Evolutionary conservation across 2,329 filamentous ascomycete genomes (phyloP).

Genomic region (Penicillium nordicum): DNA sequence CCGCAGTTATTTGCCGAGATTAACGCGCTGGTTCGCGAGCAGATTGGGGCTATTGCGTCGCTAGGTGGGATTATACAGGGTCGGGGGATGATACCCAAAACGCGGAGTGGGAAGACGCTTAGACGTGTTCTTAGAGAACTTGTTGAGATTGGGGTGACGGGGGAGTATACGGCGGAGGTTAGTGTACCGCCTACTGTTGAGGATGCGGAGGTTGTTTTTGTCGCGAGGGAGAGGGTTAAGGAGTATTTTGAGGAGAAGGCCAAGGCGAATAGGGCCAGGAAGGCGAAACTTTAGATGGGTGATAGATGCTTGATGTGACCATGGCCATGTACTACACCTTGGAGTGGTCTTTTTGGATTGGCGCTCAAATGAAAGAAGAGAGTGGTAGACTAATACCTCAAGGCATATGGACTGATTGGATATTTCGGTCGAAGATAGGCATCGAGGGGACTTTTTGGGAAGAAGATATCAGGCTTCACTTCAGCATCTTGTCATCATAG

Average conservation of each 20-base stretch:
- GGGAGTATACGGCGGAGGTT: constrained; percentile 68
- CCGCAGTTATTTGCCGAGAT: constrained; percentile 45
- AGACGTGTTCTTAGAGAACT: constrained; percentile 77
- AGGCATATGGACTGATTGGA: background rate
- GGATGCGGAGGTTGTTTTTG: constrained; percentile 69
- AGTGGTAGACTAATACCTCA: background rate
- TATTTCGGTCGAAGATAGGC: background rate
- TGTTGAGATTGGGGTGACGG: constrained; percentile 74
- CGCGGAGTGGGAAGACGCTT: constrained; percentile 85
- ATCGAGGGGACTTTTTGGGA: no score
- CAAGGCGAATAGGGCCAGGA: constrained; percentile 22
- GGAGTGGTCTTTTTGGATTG: background rate
- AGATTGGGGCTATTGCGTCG: constrained; percentile 83
- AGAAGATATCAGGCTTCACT: no score
- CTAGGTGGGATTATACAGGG: constrained; percentile 84
- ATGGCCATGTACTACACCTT: background rate
- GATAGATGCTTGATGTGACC: background rate
- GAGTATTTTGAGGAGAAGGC: constrained; percentile 64
- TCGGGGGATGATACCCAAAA: constrained; percentile 85
- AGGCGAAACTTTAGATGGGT: constrained; percentile 44
- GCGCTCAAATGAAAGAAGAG: background rate
- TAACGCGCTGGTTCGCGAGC: constrained; percentile 62
- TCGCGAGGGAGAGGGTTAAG: constrained; percentile 66
- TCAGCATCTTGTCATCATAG: no score
- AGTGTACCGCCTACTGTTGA: constrained; percentile 81